Percentiles rank a stretch among this genome's conserved stretches.
These are phyloP conservation scores for Leccinum solheimii DNA, from an alignment of 1,284 basidiomycete species.

Conservation along the genomic window DNA sequence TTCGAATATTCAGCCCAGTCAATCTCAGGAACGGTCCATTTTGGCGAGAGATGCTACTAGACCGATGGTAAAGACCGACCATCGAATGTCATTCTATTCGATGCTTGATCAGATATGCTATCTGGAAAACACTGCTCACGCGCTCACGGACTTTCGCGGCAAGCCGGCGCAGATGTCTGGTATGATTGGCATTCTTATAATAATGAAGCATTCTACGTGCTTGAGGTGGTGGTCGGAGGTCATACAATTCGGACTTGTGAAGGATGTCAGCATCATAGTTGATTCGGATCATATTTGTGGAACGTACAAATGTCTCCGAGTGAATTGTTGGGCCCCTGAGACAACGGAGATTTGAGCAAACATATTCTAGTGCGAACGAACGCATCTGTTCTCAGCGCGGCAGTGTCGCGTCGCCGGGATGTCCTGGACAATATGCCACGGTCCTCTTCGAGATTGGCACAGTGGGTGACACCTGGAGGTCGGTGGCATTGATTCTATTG, in stretches of 20 bases:
- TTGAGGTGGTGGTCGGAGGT: not conserved
- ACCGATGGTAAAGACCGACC: not conserved
- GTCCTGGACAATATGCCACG: not conserved
- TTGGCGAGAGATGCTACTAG: not conserved
- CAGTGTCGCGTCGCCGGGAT: not conserved
- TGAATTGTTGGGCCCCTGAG: not conserved
- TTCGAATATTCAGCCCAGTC: not conserved
- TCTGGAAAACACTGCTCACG: not conserved
- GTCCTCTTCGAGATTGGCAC: slow-evolving; percentile 1
- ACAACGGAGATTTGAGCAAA: not conserved
- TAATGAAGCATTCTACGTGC: not conserved
- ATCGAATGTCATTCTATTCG: not conserved
- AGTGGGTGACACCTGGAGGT: not conserved
- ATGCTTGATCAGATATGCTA: too few species aligned
- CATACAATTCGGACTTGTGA: not conserved
- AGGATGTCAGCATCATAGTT: not conserved
- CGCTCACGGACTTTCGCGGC: not conserved
- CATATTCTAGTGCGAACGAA: not conserved
- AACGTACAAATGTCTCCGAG: not conserved
- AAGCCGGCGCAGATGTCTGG: not conserved
- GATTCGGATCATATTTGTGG: not conserved
- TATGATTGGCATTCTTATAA: not conserved
- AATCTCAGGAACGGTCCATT: not conserved
- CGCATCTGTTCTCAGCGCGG: not conserved
- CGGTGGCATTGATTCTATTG: not conserved